Percentiles rank a stretch among this genome's conserved stretches.
These are phyloP conservation scores for Mycena vitilis DNA, from an alignment of 768 basidiomycete species.

Conservation along the genomic window DNA sequence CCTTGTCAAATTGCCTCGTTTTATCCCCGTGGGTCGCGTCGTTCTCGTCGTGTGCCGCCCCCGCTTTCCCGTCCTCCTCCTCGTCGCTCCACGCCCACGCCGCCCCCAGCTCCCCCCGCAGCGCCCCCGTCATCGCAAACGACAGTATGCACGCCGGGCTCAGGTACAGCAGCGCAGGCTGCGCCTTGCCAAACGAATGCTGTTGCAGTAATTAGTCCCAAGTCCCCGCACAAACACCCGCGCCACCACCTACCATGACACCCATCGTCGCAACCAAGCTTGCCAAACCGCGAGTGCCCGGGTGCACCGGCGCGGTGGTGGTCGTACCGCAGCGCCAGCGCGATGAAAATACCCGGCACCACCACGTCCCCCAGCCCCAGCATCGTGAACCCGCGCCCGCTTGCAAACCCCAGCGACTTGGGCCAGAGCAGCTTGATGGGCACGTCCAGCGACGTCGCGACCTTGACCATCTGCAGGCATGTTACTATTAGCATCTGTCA, in stretches of 20 bases:
- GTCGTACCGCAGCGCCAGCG: slow-evolving; percentile 90
- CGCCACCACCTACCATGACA: slow-evolving; percentile 67
- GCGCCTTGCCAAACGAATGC: slow-evolving; percentile 77
- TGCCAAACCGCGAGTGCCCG: slow-evolving; percentile 56
- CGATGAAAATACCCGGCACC: slow-evolving; percentile 76
- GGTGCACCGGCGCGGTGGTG: slow-evolving; percentile 52
- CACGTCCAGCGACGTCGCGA: slow-evolving; percentile 89
- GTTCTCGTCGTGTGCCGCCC: not conserved
- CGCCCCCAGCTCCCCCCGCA: slow-evolving; percentile 75
- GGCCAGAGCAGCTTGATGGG: slow-evolving; percentile 96
- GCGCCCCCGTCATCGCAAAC: slow-evolving; percentile 67
- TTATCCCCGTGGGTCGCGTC: not conserved
- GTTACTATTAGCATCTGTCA: slow-evolving; percentile 16
- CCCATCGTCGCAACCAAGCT: slow-evolving; percentile 81
- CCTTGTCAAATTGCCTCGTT: not conserved
- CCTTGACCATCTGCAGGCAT: slow-evolving; percentile 83
- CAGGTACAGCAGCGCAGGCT: slow-evolving; percentile 94
- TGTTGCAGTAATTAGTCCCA: slow-evolving; percentile 9
- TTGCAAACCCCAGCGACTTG: slow-evolving; percentile 66
- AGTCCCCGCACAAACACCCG: not conserved
- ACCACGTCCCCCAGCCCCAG: slow-evolving; percentile 92
- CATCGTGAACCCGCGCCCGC: slow-evolving; percentile 79
- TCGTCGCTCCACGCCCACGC: slow-evolving; percentile 82
- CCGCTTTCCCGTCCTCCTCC: slow-evolving; percentile 40
- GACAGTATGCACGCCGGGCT: slow-evolving; percentile 85